Conservation (phyloP, 2,329 filamentous ascomycete genomes). For the Exserohilum rostratum region DNA sequence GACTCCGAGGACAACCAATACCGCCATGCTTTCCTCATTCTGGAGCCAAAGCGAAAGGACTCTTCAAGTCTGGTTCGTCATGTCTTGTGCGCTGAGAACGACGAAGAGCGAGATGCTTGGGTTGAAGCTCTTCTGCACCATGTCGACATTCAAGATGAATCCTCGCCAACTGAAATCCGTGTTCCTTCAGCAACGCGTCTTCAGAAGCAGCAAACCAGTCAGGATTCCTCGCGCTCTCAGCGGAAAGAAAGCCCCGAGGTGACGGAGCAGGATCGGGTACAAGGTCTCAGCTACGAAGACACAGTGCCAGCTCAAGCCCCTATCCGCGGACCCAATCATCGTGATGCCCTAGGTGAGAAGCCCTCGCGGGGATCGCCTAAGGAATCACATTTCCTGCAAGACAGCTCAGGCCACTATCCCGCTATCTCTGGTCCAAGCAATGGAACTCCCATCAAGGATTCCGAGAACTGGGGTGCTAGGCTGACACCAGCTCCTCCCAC, state of each 20-base stretch:
- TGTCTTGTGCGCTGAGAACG: conserved; percentile 93
- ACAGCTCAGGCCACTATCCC: conserved; percentile 44
- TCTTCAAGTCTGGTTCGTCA: conserved; percentile 86
- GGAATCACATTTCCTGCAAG: conserved; percentile 43
- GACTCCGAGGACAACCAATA: conserved; percentile 93
- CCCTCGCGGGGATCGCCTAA: conserved; percentile 38
- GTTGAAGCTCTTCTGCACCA: conserved; percentile 88
- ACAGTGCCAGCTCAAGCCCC: conserved; percentile 64
- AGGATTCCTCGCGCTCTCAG: conserved; percentile 36
- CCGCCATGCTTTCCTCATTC: conserved; percentile 90
- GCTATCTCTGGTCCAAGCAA: conserved; percentile 85
- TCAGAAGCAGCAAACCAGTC: conserved; percentile 50
- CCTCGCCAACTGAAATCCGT: conserved; percentile 54
- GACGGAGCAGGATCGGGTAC: conserved; percentile 46
- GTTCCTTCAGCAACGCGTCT: conserved; percentile 25
- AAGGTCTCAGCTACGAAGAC: conserved; percentile 62
- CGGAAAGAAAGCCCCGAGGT: conserved; percentile 49
- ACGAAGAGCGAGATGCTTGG: conserved; percentile 90
- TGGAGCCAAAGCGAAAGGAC: conserved; percentile 97
- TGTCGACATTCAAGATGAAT: conserved; percentile 72
- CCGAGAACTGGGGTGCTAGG: conserved; percentile 85
- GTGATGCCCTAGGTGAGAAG: conserved; percentile 29
- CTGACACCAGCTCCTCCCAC: conserved; percentile 34
- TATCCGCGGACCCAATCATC: conserved; percentile 53
- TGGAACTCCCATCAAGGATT: conserved; percentile 80